These are phyloP conservation scores for Phytopythium ostracodes DNA, from an alignment of 352 stramenopile species.

Conservation along the genomic window DNA sequence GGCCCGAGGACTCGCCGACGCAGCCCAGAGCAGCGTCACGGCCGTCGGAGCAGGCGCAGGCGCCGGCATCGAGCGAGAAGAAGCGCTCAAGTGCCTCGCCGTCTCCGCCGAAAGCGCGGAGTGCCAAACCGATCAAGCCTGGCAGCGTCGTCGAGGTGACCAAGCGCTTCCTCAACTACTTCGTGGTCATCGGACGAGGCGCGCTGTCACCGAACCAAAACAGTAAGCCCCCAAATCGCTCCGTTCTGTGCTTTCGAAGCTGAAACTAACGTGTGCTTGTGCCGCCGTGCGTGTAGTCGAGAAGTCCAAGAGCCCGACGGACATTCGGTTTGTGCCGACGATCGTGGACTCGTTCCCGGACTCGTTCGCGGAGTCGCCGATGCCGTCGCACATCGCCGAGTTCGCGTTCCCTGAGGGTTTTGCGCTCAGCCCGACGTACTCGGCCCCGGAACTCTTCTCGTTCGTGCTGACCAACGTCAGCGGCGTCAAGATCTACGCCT, in stretches of 20 bases:
- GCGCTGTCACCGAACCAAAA: conserved; percentile 52
- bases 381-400: conserved; percentile 63
- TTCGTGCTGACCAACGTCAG: conserved; percentile 84
- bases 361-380: conserved; percentile 42
- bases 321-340: conserved; percentile 63
- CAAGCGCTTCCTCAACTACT: conserved; percentile 84
- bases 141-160: conserved; percentile 66
- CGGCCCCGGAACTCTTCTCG: conserved; percentile 66
- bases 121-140: conserved; percentile 33
- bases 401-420: conserved; percentile 83
- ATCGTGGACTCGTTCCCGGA: conserved; percentile 71
- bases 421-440: conserved; percentile 49
- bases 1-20: conserved; percentile 27
- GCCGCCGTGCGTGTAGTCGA: conserved; percentile 30
- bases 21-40: background rate
- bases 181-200: conserved; percentile 70
- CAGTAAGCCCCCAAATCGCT: conserved; percentile 28
- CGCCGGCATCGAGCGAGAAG: conserved; percentile 18
- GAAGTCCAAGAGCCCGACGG: conserved; percentile 62
- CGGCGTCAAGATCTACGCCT: conserved; percentile 78
- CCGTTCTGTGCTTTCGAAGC: background rate
- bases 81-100: conserved; percentile 27
- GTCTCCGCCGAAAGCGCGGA: conserved; percentile 15
- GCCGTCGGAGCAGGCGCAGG: conserved; percentile 9
- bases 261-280: background rate